Base-by-base conservation (phyloP, 768 basidiomycete species). In the Tricholoma flavovirens region DNA sequence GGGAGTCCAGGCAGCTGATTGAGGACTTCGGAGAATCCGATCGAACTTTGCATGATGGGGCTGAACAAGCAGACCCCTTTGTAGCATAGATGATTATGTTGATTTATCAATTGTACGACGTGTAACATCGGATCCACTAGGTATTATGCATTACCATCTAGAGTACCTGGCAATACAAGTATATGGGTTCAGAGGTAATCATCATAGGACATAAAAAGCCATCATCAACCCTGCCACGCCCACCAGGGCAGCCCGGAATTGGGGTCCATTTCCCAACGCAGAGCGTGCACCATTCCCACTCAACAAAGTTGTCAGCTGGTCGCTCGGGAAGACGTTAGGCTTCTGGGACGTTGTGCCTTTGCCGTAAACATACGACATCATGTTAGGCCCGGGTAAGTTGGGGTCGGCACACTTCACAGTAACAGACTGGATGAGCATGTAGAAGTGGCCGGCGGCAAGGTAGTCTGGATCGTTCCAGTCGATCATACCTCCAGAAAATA, bases 381-480 rank as follows among this genome's bases (percentile, higher is more conserved):
- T 73, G 62, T 79, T 76, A 22, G 77, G 58, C 11, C 70, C 67
- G 1, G 77, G 70, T 5, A 74, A 53, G 2, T 63, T 53, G 4
- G 81, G 70, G 61, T 86, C 83, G 5, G 77, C 72, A 69, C 90
- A 91, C 58, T 81, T 75, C 64, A 92, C 72, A 19, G 80, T 73
- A 52, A 91, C 77, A 4, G 82, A 83, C 61, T 82, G 71, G 59
- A 87, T 74, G 59, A 82, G 72, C 6, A 83, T 79, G 61, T 86
- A 87, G 69, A 88, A 91, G 66, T 90, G 84, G 45, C 89, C 87
- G 17, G 88, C 84, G 12, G 86, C 67, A 51, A 70, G 56, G 69
- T 91, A 93, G 69, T 93, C 91, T 30, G 88, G 82, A 67, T 93
- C 83, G 17, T 74, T 63, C 86, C 87, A 94, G 74, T 91, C 73